These are phyloP conservation scores for Chlorophyllum brunneum DNA, from an alignment of 768 basidiomycete species.

Conservation along the genomic window DNA sequence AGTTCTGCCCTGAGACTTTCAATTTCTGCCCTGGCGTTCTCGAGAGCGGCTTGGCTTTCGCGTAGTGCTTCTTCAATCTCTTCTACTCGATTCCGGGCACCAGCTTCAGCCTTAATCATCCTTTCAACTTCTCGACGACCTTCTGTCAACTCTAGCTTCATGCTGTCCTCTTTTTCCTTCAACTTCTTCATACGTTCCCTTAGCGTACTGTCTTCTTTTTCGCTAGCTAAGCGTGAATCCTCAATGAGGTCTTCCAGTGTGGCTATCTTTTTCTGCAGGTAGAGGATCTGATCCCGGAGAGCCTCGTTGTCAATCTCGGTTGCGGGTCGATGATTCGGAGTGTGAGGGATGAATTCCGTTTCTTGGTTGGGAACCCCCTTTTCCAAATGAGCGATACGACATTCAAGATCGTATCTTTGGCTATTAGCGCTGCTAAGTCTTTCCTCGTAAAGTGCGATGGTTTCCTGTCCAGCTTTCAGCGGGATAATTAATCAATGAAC, in stretches of 20 bases:
- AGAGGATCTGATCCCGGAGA: conserved; percentile 83
- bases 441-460: conserved; percentile 93
- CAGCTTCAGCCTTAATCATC: conserved; percentile 55
- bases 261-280: conserved; percentile 74
- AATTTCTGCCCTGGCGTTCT: conserved; percentile 87
- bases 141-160: conserved; percentile 68
- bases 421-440: conserved; percentile 67
- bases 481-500: not conserved
- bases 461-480: conserved; percentile 54
- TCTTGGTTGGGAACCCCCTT: conserved; percentile 21
- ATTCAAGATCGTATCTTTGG: conserved; percentile 76
- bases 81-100: conserved; percentile 61
- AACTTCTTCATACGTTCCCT: conserved; percentile 62
- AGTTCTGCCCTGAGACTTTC: conserved; percentile 74
- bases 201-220: conserved; percentile 66
- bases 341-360: conserved; percentile 24
- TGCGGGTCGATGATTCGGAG: conserved; percentile 53
- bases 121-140: conserved; percentile 65
- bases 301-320: conserved; percentile 94
- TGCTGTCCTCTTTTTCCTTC: conserved; percentile 68
- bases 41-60: conserved; percentile 83
- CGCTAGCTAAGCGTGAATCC: conserved; percentile 64
- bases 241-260: conserved; percentile 83
- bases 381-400: conserved; percentile 57
- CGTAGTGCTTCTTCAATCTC: conserved; percentile 89